Base-by-base conservation (phyloP, 148 eudicot species). In the Spergularia marina region DNA sequence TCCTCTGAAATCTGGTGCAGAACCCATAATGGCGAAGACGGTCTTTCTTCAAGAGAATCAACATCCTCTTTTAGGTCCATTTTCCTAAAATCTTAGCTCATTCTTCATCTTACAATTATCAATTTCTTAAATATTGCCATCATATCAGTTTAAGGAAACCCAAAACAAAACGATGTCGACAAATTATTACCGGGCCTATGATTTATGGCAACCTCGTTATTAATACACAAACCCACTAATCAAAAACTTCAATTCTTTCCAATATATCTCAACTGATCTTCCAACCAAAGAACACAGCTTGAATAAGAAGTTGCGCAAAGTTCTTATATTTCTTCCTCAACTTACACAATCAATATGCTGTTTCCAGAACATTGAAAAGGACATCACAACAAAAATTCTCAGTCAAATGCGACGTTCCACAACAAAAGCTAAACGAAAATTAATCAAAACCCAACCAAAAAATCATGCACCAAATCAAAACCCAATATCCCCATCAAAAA, bases 1-100 rank as follows among this genome's bases (percentile, higher is more conserved):
- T 90, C 95, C 78, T 80, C 89, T 8, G 94, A 88, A 14, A 88
- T 82, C 7, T 86, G 89, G 69, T 88, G 97, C 58, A 87, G 80
- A 70, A 84, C 91, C 83, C 79, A 69, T 52, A 78, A 75, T 0
- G 93, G 93, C 17, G 90, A 85, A n/a, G 87, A 20, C 49, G 84
- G 87, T 51, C 81, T 77, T 72, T 85, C 88, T 65, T 80, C 88
- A 54, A 51, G 64, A 59, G 57, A 70, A 73, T 88, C 87, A 54
- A 64, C 72, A 76, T 81, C 82, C 76, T 78, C 90, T 68, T 79
- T 89, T 41, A 76, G 57, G 61, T 81, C 92, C 92, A 91, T 90
- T 60, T 65, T 74, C 71, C 71, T 68, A 73, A 57, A 65, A 57
- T 70, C 76, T 44, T 41, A 72, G 65, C 70, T 72, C 81, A 73